Conservation (phyloP, 805 yeast species). For the Maudiozyma pseudohumilis region DNA sequence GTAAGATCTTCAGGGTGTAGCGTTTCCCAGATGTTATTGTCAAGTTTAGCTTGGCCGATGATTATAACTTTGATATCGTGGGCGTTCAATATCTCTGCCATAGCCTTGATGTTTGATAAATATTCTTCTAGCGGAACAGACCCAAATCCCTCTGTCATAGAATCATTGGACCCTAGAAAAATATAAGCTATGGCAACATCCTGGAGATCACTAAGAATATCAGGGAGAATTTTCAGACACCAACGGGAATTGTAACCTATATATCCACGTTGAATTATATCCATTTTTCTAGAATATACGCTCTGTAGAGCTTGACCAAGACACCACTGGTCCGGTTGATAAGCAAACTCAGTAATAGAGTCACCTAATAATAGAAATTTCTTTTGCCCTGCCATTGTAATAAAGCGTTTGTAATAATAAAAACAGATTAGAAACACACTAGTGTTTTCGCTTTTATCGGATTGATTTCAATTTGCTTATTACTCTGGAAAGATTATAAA, state of each 20-base stretch:
- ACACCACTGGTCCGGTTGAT: slow-evolving; percentile 36
- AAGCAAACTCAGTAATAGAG: slow-evolving; percentile 35
- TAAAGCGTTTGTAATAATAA: too few relatives aligned
- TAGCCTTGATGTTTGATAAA: slow-evolving; percentile 35
- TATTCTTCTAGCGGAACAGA: slow-evolving; percentile 44
- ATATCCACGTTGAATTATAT: slow-evolving; percentile 64
- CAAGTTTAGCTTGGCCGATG: slow-evolving; percentile 55
- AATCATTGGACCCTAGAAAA: slow-evolving; percentile 79
- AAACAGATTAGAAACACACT: too few relatives aligned
- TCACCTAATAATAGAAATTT: slow-evolving; percentile 31
- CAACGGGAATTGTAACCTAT: slow-evolving; percentile 66
- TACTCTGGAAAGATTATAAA: too few relatives aligned
- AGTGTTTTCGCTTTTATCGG: too few relatives aligned
- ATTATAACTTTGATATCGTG: slow-evolving; percentile 44
- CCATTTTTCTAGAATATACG: slow-evolving; percentile 49
- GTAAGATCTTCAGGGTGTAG: slow-evolving; percentile 26
- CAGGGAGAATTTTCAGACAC: slow-evolving; percentile 41
- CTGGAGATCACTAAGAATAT: slow-evolving; percentile 42
- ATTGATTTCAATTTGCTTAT: too few relatives aligned
- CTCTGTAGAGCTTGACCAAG: slow-evolving; percentile 42
- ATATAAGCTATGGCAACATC: slow-evolving; percentile 39
- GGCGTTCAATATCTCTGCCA: slow-evolving; percentile 34
- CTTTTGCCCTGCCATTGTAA: slow-evolving; percentile 14
- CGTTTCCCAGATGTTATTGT: slow-evolving; percentile 34
- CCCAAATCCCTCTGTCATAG: slow-evolving; percentile 36